Base-by-base conservation (phyloP, 495 filamentous ascomycete genomes). In the Penicillium samsonianum region DNA sequence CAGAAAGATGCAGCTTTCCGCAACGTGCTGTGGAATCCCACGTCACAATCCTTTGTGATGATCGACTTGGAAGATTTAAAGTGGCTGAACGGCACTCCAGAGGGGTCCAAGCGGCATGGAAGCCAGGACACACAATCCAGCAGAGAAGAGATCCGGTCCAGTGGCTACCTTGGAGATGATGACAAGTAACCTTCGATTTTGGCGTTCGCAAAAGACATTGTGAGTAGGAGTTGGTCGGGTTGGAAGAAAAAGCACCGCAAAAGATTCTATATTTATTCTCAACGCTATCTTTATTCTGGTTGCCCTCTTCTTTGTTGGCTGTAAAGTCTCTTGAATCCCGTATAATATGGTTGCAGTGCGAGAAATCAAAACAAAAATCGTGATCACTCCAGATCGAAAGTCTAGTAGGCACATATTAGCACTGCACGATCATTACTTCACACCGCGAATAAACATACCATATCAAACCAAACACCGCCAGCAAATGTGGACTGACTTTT, bases 31-130 rank as follows among this genome's bases (percentile, higher is more conserved):
- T 65, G 57, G 57, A 50, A 65, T 48, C 28, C 54, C 7, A 7
- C 3, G 0, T 23, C 17, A 4, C 8, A 53, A 7, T 33, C 37
- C 31, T 45, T 62, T 17, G 22, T 62, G 23, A 33, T 62, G 46
- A 58, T 65, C 48, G 60, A 62, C 31, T 55, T 65, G 38, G 60
- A 65, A 42, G 60, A 65, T 44, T n/a, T 65, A 45, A 51, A 56
- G 28, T 60, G 56, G 59, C n/a, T 53, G n/a, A 52, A 61, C 44
- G 46, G 23, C 0, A 17, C 48, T 30, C 25, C 17, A n/a, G 25
- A 47, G 45, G 44, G 45, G 5, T 47, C 45, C 0, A 2, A 47
- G 9, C 1, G 26, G n/a, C 7, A 30, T 11, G 19, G 17, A 20
- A 10, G 17, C 17, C 26, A 17, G 31, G 6, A 20, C 4, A 31